Base-by-base conservation (phyloP, 2,329 filamentous ascomycete species). In the Tolypocladium pustulatum region DNA sequence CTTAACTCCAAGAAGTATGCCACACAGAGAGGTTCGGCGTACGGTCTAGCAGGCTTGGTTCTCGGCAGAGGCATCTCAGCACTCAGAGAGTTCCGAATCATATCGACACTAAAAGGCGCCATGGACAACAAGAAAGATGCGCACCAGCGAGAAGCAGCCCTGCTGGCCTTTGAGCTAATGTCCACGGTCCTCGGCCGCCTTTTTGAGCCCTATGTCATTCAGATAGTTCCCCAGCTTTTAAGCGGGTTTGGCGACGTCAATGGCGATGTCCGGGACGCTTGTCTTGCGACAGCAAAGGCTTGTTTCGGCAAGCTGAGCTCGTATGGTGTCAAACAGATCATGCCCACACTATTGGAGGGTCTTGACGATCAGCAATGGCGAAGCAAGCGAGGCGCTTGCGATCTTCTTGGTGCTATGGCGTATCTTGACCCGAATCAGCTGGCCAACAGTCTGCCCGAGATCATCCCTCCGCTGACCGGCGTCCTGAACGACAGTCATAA, bases 401-500 rank as follows among this genome's bases (percentile, higher is more conserved):
- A 99, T 70, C 86, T 96, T 32, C 82, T 99, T 17, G 94, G 94
- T 71, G 94, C 94, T 62, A 99, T 99, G 94, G 95, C 94, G 6
- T 99, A 99, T 71, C 83, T 99, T 37, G 94, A 97, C 71, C 93
- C 95, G 9, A 89, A 97, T 64, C 94, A 99, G 72, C 82, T 99
- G 22, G 91, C 94, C 1, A 82, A 88, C 65, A 97, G 92, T 71
- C 77, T 99, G 67, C 94, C 94, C 2, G 92, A 96, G 59, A 99
- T 99, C 65, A 99, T 99, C 65, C 94, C 95, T 32, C 93, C 95
- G 20, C 80, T 99, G 59, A 97, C 95, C 1, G 86, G 88, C 53
- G 94, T 97, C 4, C 78, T 99, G 60, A 99, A 96, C 65, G 94
- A 99, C 76, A 97, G 90, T 67, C 94, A 99, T 76, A 99, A 99